Base-by-base conservation (phyloP, 306 rosid species). In the Rosa chinensis region DNA sequence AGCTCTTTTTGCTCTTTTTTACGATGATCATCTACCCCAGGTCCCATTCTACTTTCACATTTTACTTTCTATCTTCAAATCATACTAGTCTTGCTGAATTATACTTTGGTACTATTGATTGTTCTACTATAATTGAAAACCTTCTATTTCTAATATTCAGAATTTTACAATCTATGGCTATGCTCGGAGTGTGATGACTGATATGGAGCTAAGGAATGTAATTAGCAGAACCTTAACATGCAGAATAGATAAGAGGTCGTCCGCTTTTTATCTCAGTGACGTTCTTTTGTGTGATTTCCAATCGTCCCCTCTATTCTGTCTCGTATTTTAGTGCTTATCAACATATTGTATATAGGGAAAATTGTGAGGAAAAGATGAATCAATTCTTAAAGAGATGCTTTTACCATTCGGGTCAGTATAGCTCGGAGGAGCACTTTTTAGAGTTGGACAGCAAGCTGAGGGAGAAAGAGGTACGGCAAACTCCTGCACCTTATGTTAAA, bases 331-430 rank as follows among this genome's bases (percentile, higher is more conserved):
- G 14, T 66, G 47, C 48, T 66, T 17, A 66, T 39, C 48, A 66
- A 40, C 71, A 39, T 39, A 63, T 73, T 85, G 61, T 66, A 39
- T 9, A 42, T 82, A 95, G 98, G 87, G 99, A 84, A 84, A 91
- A 95, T 75, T 95, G 96, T 56, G 92, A 88, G 78, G 97, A 91
- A 73, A 95, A 95, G 85, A 92, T 95, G 97, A 91, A 89, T 75
- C 85, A 84, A 50, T 95, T 95, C 86, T 88, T 92, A 78, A 84
- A 85, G 81, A 86, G 95, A 86, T 92, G 99, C 76, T 95, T 91
- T 85, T 92, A 95, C 87, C 99, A 95, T 78, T 93, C 96, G 72
- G 98, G 99, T 63, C 90, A 87, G 76, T 95, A 95, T 68, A 79
- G 85, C 75, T 92, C 97, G 0, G 97, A 91, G 87, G 95, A 88